Evolutionary conservation across 192 early-diverging fungal species (phyloP), one percentile per base, ranked within the genome.

Genomic region (Chytriomyces hyalinus): DNA sequence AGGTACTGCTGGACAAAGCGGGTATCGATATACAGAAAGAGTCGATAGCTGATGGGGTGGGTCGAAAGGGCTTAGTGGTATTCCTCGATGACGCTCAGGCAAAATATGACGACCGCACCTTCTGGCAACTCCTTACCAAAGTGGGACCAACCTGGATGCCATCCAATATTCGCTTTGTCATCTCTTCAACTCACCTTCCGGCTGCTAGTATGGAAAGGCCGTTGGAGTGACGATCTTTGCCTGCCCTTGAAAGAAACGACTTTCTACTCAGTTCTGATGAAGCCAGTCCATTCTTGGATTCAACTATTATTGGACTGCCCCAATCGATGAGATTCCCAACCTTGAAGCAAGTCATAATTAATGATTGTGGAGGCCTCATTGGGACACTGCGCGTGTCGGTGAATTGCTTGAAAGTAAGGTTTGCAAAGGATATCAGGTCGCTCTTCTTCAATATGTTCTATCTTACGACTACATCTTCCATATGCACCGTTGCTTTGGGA

Each of bases 211-310:
- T 26, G 3, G 76, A 44, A 73, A 49, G 75, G 8, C 76, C 43
- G 22, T 36, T 61, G 26, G 72, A 66, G 22, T 4, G 76, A 3
- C 13, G 69, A 57, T 65, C 36, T 10, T 6, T 78, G 51, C 9
- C 4, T 2, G 36, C 22, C 73, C 61, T 77, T 17, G 50, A 73
- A 80, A 78, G 77, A 78, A 48, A 79, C 24, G 57, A 79, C 43
- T 80, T 78, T 79, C 50, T 78, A 61, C 76, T 78, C 9, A 53
- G 61, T 28, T n/a, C 22, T 68, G 13, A 24, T 36, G 77, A 79
- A 80, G 10, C 65, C 24, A 36, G 26, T 22, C 7, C 6, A 53
- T 73, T 78, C 17, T 43, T 74, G 72, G 48, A 57, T 11, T 73
- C 4, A 1, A 13, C 72, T 22, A 3, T 66, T 17, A 73, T 66